Evolutionary conservation across 2,329 filamentous ascomycete genomes (phyloP), one percentile per base, ranked within the genome.

Genomic region (Alternaria solani): DNA sequence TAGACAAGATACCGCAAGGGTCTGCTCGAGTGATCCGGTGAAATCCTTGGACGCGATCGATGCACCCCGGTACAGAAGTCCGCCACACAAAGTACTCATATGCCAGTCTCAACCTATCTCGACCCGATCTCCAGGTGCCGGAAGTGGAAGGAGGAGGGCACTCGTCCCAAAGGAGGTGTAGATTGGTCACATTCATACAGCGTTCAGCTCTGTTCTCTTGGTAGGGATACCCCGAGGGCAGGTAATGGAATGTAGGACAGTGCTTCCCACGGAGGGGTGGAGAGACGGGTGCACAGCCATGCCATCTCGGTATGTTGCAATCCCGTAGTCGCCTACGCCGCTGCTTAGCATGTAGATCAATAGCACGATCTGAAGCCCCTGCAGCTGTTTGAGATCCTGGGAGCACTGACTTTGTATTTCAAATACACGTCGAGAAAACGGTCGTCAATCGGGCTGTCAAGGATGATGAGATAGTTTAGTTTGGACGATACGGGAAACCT

Each of bases 321-420:
- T 43, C n/a, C 57, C 41, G 57, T 51, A 26, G 47, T 59, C 30
- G 39, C 46, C 7, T 43, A 42, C 26, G 43, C 28, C 55, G 47
- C 43, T 28, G 28, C 23, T 39, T 46, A 32, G 44, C 47, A 28
- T 60, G 30, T 38, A 62, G 48, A 48, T 52, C 57, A 49, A 56
- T 52, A 51, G 34, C 47, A 23, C 44, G 8, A 39, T 42, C 43
- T 25, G 30, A 43, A 39, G 30, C 28, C 46, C 30, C 28, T 61
- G 44, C 49, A 54, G 43, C 30, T 42, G 51, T 47, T 59, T 41
- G 41, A 30, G 26, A 14, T 41, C 18, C 12, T 32, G 36, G 47
- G 9, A 51, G 26, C 43, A 55, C 14, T 47, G 39, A 41, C 51
- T 43, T 23, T 32, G 32, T n/a, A 51, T 43, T 55, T 12, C 48